Conservation (phyloP, 2,329 filamentous ascomycete species). For the Monosporascus sp. region DNA sequence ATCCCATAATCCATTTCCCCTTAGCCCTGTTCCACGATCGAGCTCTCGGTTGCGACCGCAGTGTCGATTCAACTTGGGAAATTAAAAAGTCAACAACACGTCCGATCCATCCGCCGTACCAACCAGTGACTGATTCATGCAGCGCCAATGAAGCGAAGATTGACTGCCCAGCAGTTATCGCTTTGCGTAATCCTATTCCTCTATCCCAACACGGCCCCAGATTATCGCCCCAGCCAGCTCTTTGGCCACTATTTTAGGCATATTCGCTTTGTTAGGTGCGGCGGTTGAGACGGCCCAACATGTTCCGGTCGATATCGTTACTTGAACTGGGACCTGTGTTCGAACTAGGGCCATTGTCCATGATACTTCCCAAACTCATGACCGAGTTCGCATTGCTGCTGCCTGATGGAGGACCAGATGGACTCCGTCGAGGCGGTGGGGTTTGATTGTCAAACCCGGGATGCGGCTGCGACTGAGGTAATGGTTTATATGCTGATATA, state of each 20-base stretch:
- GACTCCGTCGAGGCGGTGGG: conserved; percentile 35
- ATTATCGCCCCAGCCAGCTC: conserved; percentile 6
- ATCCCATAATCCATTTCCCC: conserved; percentile 6
- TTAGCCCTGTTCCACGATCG: conserved; percentile 7
- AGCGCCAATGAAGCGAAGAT: conserved; percentile 2
- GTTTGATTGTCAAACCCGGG: conserved; percentile 31
- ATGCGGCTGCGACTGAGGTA: conserved; percentile 19
- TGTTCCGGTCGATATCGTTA: conserved; percentile 50
- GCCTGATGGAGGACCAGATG: conserved; percentile 28
- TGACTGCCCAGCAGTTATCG: conserved; percentile 17
- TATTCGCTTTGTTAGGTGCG: conserved; percentile 14
- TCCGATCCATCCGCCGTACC: conserved; percentile 3
- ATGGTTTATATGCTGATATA: conserved; percentile 34
- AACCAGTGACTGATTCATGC: neutral
- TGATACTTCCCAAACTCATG: conserved; percentile 49
- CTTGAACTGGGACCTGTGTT: conserved; percentile 29
- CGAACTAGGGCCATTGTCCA: conserved; percentile 35
- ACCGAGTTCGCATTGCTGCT: conserved; percentile 39
- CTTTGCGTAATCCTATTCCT: conserved; percentile 5
- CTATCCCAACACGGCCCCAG: conserved; percentile 1
- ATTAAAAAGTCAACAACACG: neutral
- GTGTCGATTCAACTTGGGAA: conserved; percentile 8
- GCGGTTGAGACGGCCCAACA: conserved; percentile 49
- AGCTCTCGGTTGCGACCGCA: conserved; percentile 8
- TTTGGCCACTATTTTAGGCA: conserved; percentile 3